Percentiles rank a stretch among this genome's conserved stretches.
These are phyloP conservation scores for Monosporozyma yasuniensis DNA, from an alignment of 805 yeast species.

Conservation along the genomic window DNA sequence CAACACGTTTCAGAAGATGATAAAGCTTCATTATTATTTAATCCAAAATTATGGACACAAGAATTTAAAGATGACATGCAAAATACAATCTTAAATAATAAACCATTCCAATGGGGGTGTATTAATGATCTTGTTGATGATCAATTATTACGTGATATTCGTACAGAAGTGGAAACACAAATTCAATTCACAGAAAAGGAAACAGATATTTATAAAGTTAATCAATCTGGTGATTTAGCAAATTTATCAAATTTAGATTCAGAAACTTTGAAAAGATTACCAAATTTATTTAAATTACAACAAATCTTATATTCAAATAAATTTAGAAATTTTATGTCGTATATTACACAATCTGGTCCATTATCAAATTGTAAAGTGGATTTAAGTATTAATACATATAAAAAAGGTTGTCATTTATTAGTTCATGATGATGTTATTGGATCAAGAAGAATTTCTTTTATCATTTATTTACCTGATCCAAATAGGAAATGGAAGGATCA, in stretches of 20 bases:
- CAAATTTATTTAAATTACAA: conserved; percentile 67
- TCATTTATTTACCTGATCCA: conserved; percentile 87
- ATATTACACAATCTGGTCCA: conserved; percentile 80
- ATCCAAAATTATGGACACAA: conserved; percentile 39
- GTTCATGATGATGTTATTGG: conserved; percentile 99
- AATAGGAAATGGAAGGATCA: conserved; percentile 80
- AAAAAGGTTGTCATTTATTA: conserved; percentile 84
- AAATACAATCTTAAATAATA: conserved; percentile 41
- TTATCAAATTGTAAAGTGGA: conserved; percentile 87
- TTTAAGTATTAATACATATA: conserved; percentile 84
- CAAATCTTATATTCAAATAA: conserved; percentile 81
- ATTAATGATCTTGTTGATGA: conserved; percentile 68
- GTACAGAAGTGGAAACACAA: conserved; percentile 73
- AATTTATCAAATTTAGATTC: conserved; percentile 78
- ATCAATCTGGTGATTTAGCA: conserved; percentile 84
- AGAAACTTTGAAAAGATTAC: conserved; percentile 63
- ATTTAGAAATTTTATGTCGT: conserved; percentile 69
- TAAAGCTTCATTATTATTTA: conserved; percentile 35
- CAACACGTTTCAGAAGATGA: conserved; percentile 10
- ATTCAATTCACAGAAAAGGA: conserved; percentile 91
- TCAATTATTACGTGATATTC: conserved; percentile 62
- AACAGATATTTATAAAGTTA: conserved; percentile 91
- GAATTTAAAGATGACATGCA: conserved; percentile 34
- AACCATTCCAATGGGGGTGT: conserved; percentile 89
- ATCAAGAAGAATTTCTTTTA: conserved; percentile 84